Evolutionary conservation across 306 rosid species (phyloP).

Genomic region (Arachis stenosperma): DNA sequence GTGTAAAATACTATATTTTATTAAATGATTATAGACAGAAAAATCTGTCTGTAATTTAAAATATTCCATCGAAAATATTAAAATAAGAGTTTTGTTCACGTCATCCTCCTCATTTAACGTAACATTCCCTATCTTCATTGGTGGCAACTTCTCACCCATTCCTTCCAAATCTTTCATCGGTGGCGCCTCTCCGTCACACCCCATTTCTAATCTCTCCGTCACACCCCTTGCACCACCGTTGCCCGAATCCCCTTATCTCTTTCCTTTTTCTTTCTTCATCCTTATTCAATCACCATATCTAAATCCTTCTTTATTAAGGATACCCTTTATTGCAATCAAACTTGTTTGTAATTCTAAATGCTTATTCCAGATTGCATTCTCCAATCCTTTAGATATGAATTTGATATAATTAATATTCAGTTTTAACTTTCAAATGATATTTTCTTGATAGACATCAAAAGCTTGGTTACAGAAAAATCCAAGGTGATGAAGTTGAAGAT

Average conservation of each 20-base stretch:
- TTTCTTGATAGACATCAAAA: slow-evolving; percentile 67
- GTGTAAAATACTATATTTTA: too few species aligned
- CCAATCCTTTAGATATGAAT: slow-evolving; percentile 10
- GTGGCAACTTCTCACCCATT: too few species aligned
- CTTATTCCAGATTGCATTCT: neutral
- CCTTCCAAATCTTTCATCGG: too few species aligned
- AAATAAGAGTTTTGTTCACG: too few species aligned
- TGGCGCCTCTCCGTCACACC: too few species aligned
- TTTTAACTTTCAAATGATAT: slow-evolving; percentile 35
- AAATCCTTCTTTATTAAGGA: neutral
- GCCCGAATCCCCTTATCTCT: neutral
- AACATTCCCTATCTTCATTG: too few species aligned
- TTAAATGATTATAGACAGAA: too few species aligned
- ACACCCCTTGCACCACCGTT: too few species aligned
- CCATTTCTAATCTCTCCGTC: too few species aligned
- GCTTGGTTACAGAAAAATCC: slow-evolving; percentile 80
- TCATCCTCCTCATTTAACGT: too few species aligned
- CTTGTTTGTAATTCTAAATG: neutral
- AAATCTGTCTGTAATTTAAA: too few species aligned
- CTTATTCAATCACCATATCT: neutral
- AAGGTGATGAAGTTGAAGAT: slow-evolving; percentile 97
- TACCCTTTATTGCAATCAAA: neutral
- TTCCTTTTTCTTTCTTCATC: neutral
- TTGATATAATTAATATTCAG: slow-evolving; percentile 7
- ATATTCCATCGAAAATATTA: too few species aligned